Conservation (phyloP, 768 basidiomycete species). For the Lanmaoa pseudosensibilis region DNA sequence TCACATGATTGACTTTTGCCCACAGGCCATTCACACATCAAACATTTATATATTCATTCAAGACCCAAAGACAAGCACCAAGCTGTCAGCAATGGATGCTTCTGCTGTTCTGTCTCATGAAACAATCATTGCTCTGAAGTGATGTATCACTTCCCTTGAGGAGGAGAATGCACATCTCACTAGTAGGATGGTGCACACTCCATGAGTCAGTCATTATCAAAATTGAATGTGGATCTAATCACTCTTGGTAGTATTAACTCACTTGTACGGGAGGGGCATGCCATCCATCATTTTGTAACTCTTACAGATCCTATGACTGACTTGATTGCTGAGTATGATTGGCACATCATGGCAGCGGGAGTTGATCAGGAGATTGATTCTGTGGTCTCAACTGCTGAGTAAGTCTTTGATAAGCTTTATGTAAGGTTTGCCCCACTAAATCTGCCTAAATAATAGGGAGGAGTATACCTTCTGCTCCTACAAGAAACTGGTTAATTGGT, state of each 20-base stretch:
- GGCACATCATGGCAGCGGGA: background rate
- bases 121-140: too few relatives aligned
- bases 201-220: background rate
- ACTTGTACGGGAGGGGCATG: background rate
- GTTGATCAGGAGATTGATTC: background rate
- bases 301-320: background rate
- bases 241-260: background rate
- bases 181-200: background rate
- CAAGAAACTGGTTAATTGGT: background rate
- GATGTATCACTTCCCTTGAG: too few relatives aligned
- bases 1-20: too few relatives aligned
- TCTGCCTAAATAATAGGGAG: background rate
- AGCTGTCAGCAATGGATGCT: too few relatives aligned
- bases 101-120: too few relatives aligned
- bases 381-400: background rate
- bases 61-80: too few relatives aligned
- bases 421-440: too few relatives aligned
- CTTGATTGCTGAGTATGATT: background rate
- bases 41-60: too few relatives aligned
- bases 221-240: background rate
- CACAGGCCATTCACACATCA: too few relatives aligned
- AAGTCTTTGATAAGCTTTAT: background rate
- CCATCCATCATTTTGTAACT: conserved; percentile 1
- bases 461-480: background rate
- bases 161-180: too few relatives aligned